phyloP scores from a whole-genome alignment of 2,329 filamentous ascomycete species.

The Fusarium sulawesiense region DNA sequence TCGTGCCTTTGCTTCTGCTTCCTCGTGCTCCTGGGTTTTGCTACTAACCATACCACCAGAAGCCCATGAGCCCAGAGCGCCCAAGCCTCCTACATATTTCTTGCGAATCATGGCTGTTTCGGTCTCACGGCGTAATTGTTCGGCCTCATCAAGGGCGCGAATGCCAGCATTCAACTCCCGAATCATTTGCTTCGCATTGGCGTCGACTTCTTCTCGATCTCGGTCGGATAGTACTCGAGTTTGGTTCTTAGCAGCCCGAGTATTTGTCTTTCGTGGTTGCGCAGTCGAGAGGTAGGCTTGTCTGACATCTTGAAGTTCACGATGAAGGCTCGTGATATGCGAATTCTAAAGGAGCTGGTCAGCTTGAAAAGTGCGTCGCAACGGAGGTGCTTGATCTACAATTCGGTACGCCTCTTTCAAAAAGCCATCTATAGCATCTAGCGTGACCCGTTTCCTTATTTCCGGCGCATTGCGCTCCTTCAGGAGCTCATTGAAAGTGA shows the following conservation, averaged over 20 bases:
- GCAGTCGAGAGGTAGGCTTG: constrained; percentile 91
- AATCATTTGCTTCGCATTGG: constrained; percentile 85
- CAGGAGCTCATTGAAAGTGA: constrained; percentile 75
- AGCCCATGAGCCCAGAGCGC: constrained; percentile 72
- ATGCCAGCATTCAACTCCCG: constrained; percentile 88
- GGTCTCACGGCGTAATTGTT: constrained; percentile 83
- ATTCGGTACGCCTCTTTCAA: constrained; percentile 94
- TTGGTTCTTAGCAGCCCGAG: constrained; percentile 59
- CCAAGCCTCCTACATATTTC: constrained; percentile 74
- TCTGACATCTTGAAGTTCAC: constrained; percentile 84
- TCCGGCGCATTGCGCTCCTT: constrained; percentile 67
- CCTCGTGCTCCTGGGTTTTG: constrained; percentile 72
- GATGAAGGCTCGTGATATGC: constrained; percentile 83
- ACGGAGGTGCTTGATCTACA: constrained; percentile 62
- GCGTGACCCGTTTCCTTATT: constrained; percentile 53
- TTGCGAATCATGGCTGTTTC: constrained; percentile 76
- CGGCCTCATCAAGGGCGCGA: constrained; percentile 80
- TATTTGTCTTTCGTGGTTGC: constrained; percentile 68
- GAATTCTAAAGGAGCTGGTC: constrained; percentile 70
- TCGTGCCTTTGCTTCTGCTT: constrained; percentile 76
- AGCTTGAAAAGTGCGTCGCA: constrained; percentile 18
- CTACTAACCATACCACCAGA: constrained; percentile 65
- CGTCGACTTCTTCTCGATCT: constrained; percentile 88
- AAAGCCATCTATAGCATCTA: constrained; percentile 80
- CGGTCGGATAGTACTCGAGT: constrained; percentile 76